A percentile compares a stretch with the other conserved stretches of the same genome.
phyloP scores from a whole-genome alignment of 116 monocot genomes.

The Posidonia oceanica region DNA sequence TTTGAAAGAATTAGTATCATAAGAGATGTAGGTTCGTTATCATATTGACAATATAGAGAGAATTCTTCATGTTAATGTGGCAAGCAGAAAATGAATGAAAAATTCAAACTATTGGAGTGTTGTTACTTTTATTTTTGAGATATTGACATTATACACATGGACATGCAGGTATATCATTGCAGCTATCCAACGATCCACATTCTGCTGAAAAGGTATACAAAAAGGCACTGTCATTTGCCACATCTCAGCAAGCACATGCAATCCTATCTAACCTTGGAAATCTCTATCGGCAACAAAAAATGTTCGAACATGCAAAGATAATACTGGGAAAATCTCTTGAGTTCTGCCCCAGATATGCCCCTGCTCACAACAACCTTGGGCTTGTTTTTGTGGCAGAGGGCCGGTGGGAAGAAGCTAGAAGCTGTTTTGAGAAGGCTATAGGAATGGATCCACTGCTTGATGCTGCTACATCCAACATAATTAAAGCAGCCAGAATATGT shows the following conservation, averaged over 20 bases:
- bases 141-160: not conserved
- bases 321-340: constrained; percentile 65
- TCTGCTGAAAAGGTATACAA: constrained; percentile 70
- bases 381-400: constrained; percentile 75
- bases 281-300: constrained; percentile 67
- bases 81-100: too few relatives aligned
- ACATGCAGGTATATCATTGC: constrained; percentile 65
- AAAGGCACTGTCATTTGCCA: constrained; percentile 54
- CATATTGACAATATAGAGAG: too few relatives aligned
- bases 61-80: too few relatives aligned
- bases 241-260: constrained; percentile 48
- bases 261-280: constrained; percentile 89
- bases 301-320: constrained; percentile 50
- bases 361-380: constrained; percentile 82
- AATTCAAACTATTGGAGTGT: not conserved
- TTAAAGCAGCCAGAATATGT: constrained; percentile 29
- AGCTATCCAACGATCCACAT: constrained; percentile 62
- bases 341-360: constrained; percentile 74
- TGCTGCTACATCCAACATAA: constrained; percentile 80
- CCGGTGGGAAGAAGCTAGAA: constrained; percentile 59
- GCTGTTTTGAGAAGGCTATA: constrained; percentile 72
- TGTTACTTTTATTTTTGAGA: not conserved
- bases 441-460: constrained; percentile 69
- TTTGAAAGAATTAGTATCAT: too few relatives aligned
- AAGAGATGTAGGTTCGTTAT: too few relatives aligned